Evolutionary conservation across 169 alveolate genomes (phyloP), one percentile per base, ranked within the genome.

Genomic region (Besnoitia besnoiti): DNA sequence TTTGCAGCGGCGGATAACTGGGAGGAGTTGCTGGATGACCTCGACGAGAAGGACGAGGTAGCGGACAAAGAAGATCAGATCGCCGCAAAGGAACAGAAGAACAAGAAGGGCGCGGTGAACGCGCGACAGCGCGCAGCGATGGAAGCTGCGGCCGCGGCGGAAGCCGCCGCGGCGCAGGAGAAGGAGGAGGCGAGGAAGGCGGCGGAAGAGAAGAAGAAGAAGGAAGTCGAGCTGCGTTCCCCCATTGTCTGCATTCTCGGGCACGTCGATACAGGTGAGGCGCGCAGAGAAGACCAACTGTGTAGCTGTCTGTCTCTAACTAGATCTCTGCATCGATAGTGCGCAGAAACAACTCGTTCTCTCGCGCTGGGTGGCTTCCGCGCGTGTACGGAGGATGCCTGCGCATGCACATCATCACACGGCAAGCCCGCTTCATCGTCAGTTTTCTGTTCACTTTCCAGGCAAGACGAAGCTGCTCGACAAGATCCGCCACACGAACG

Each of bases 381-480:
- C n/a, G n/a, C n/a, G n/a, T n/a, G n/a, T n/a, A n/a, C n/a, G n/a
- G n/a, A n/a, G n/a, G n/a, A n/a, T n/a, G n/a, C n/a, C n/a, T n/a
- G n/a, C n/a, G n/a, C n/a, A n/a, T n/a, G n/a, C n/a, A n/a, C n/a
- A n/a, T n/a, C n/a, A n/a, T n/a, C n/a, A n/a, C n/a, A n/a, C n/a
- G n/a, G n/a, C n/a, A n/a, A n/a, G n/a, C n/a, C n/a, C n/a, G n/a
- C n/a, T n/a, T n/a, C n/a, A n/a, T n/a, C n/a, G n/a, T n/a, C n/a
- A n/a, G n/a, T n/a, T n/a, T 67, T 67, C 35, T 24, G 19, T 67
- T 30, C 30, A 10, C 21, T 77, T n/a, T 8, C 35, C 67, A 88
- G 92, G 99, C 16, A 99, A 99, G 97, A 99, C 99, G 42, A 98
- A 99, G 94, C 96, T 99, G 47, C 95, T 99, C 46, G 99, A 99